phyloP scores from a whole-genome alignment of 2,329 filamentous ascomycete species.

The Colletotrichum brevisporum region DNA sequence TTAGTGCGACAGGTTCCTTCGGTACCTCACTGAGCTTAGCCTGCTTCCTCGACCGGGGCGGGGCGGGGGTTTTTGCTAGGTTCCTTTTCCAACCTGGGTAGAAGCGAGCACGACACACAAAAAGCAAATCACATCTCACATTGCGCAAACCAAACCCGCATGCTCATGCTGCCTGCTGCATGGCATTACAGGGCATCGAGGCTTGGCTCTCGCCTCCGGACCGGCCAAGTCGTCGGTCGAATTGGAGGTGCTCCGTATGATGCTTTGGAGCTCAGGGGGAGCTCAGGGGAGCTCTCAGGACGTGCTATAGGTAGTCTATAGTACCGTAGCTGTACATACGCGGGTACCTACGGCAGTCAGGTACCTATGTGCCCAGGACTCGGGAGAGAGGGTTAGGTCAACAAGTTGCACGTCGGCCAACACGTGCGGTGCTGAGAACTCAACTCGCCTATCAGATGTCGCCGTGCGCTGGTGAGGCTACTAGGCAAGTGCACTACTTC shows the following conservation, averaged over 20 bases:
- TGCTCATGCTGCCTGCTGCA: neutral
- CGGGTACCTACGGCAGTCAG: too few species aligned
- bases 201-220: neutral
- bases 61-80: too few species aligned
- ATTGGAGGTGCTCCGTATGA: neutral
- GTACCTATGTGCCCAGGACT: neutral
- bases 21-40: too few species aligned
- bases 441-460: slow-evolving; percentile 21
- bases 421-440: neutral
- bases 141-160: slow-evolving; percentile 5
- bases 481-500: too few species aligned
- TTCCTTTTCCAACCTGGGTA: neutral
- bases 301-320: neutral
- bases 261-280: too few species aligned
- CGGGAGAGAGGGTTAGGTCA: too few species aligned
- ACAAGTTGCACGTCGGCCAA: neutral
- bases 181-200: slow-evolving; percentile 4
- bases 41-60: too few species aligned
- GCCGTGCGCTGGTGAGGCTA: neutral
- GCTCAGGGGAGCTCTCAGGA: neutral
- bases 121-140: slow-evolving; percentile 4
- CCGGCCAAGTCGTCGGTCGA: neutral
- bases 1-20: neutral
- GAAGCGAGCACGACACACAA: neutral
- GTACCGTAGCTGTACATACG: too few species aligned